phyloP scores from a whole-genome alignment of 2,329 filamentous ascomycete species.

The Colletotrichum lini region DNA sequence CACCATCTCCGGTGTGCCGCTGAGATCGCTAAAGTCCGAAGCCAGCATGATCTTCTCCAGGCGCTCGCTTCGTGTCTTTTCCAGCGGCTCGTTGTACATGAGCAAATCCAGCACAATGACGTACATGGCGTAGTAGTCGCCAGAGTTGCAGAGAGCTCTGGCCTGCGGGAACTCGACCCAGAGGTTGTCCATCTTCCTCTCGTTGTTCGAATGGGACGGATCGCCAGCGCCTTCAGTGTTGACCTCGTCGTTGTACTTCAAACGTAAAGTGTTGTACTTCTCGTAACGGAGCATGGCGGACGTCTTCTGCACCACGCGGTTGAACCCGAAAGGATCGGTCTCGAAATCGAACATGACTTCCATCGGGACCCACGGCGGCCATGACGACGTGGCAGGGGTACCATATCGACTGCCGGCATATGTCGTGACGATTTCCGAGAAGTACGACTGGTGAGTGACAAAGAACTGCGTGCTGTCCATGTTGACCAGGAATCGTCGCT shows the following conservation, averaged over 20 bases:
- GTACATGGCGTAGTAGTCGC: constrained; percentile 98
- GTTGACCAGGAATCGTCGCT: constrained; percentile 91
- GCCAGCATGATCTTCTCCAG: constrained; percentile 99
- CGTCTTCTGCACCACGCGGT: constrained; percentile 95
- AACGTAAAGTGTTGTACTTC: constrained; percentile 96
- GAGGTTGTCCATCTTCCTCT: constrained; percentile 93
- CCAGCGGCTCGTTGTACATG: constrained; percentile 94
- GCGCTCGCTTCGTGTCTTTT: constrained; percentile 96
- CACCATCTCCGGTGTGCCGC: constrained; percentile 94
- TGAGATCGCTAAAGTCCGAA: constrained; percentile 97
- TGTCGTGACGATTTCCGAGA: constrained; percentile 87
- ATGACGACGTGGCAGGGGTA: constrained; percentile 84
- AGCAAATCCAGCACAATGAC: constrained; percentile 97
- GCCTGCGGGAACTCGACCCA: constrained; percentile 97
- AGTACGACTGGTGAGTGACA: constrained; percentile 93
- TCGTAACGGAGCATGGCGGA: constrained; percentile 95
- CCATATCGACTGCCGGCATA: constrained; percentile 97
- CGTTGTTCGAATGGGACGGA: constrained; percentile 69
- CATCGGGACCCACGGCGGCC: constrained; percentile 98
- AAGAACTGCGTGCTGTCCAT: constrained; percentile 99
- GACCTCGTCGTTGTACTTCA: constrained; percentile 98
- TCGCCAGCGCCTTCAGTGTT: constrained; percentile 72
- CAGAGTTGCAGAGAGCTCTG: constrained; percentile 94
- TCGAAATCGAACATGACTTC: constrained; percentile 99
- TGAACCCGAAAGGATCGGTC: constrained; percentile 96